phyloP scores from a whole-genome alignment of 2,329 filamentous ascomycete species.

The Ophiocordyceps unilateralis region DNA sequence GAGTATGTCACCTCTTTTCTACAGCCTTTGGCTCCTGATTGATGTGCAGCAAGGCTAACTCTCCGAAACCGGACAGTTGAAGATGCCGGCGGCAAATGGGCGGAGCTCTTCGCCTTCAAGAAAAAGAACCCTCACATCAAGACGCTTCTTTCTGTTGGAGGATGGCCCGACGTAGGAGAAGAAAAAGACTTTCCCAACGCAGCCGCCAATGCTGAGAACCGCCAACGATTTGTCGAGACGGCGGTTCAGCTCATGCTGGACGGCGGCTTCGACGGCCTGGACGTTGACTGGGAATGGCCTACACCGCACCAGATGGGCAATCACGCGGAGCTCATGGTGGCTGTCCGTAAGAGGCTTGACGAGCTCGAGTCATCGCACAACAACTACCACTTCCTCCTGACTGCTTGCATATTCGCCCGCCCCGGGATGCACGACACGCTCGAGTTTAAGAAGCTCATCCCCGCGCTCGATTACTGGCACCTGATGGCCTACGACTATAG shows the following conservation, averaged over 20 bases:
- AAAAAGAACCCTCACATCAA: background rate
- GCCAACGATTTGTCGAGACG: background rate
- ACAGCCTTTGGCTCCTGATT: too few species aligned
- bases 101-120: background rate
- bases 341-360: background rate
- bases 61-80: background rate
- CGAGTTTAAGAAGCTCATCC: background rate
- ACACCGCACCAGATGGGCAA: background rate
- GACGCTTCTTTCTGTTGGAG: background rate
- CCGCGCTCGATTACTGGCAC: background rate
- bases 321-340: background rate
- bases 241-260: background rate
- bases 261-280: constrained; percentile 1
- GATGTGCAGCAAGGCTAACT: background rate
- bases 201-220: background rate
- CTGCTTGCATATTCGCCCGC: background rate
- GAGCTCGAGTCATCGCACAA: background rate
- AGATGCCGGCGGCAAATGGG: background rate
- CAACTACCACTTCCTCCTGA: background rate
- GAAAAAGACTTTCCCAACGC: background rate
- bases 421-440: background rate
- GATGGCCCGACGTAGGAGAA: background rate
- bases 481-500: background rate
- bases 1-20: background rate
- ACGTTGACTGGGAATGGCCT: background rate